phyloP scores from a whole-genome alignment of 225 moss, liverwort and hornwort genomes.

The Straminergon stramineum region DNA sequence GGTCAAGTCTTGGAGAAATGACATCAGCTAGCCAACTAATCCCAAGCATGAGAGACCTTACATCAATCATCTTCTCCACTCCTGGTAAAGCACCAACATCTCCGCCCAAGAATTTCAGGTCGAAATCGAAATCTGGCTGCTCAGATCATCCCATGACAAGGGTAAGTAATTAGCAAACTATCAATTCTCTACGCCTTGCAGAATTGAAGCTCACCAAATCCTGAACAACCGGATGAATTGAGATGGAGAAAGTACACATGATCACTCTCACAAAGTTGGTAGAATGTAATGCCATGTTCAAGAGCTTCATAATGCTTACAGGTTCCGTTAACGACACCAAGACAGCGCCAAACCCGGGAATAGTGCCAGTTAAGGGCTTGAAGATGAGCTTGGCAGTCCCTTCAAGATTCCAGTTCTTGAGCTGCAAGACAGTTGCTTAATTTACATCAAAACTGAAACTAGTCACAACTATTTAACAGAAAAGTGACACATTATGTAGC shows the following conservation, averaged over 20 bases:
- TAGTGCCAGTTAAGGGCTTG: constrained; percentile 63
- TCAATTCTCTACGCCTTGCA: background rate
- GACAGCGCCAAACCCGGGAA: constrained; percentile 88
- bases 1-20: background rate
- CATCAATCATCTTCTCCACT: constrained; percentile 86
- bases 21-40: background rate
- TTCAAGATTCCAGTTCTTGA: constrained; percentile 52
- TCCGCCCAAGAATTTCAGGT: constrained; percentile 71
- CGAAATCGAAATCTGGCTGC: constrained; percentile 86
- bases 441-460: background rate
- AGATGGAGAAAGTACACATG: background rate
- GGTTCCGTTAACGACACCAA: constrained; percentile 63
- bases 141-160: background rate
- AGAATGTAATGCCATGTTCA: background rate
- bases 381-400: constrained; percentile 74
- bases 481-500: background rate
- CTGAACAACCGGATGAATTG: background rate
- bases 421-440: constrained; percentile 26
- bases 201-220: background rate
- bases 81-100: constrained; percentile 64
- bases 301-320: constrained; percentile 34
- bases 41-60: constrained; percentile 14
- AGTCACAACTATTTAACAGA: background rate
- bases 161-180: background rate
- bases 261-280: background rate